These are phyloP conservation scores for Athelia psychrophila DNA, from an alignment of 1,284 basidiomycete species.

Conservation along the genomic window DNA sequence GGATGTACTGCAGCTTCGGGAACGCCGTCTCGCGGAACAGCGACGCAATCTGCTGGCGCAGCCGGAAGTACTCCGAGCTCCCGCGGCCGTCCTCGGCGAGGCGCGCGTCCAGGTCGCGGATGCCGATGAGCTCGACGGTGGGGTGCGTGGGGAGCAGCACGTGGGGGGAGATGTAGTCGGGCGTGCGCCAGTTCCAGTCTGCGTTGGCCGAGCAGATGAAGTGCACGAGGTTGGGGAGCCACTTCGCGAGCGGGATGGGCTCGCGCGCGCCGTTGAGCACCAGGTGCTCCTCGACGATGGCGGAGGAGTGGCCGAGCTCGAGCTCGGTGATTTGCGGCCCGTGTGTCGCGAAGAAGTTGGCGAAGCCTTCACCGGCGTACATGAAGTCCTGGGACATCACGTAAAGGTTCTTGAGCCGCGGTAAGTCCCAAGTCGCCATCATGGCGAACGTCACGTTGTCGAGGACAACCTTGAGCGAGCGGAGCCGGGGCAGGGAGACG, in stretches of 20 bases:
- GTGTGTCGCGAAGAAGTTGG: conserved; percentile 61
- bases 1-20: conserved; percentile 55
- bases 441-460: conserved; percentile 68
- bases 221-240: conserved; percentile 63
- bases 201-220: conserved; percentile 73
- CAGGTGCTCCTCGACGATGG: conserved; percentile 62
- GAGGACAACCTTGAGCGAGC: conserved; percentile 64
- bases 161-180: conserved; percentile 79
- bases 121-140: conserved; percentile 61
- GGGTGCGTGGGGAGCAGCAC: conserved; percentile 63
- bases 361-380: conserved; percentile 60
- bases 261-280: conserved; percentile 36
- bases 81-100: conserved; percentile 36
- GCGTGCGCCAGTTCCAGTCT: conserved; percentile 75
- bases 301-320: conserved; percentile 68
- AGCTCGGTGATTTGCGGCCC: conserved; percentile 59
- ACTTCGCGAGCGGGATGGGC: conserved; percentile 49
- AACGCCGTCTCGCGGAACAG: conserved; percentile 58
- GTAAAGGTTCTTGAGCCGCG: conserved; percentile 54
- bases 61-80: conserved; percentile 54
- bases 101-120: conserved; percentile 66
- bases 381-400: conserved; percentile 68
- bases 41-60: conserved; percentile 61
- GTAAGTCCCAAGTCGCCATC: conserved; percentile 59
- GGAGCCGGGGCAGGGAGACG: conserved; percentile 50